Evolutionary conservation across 2,329 filamentous ascomycete species (phyloP).

Genomic region (Dendrostoma leiphaemia): DNA sequence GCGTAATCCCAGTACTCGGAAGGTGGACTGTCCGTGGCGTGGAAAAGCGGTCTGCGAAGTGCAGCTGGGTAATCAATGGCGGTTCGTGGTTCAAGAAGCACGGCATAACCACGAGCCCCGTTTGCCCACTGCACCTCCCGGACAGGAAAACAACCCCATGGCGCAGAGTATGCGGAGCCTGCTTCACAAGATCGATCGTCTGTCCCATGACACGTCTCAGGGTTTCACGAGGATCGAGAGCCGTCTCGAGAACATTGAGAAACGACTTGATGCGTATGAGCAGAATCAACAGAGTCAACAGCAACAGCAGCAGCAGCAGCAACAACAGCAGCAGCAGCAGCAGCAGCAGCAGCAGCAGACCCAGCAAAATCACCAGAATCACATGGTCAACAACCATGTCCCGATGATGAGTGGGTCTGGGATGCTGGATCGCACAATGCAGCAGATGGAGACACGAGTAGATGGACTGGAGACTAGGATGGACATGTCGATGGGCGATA

Average conservation of each 20-base stretch:
- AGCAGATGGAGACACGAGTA: conserved; percentile 35
- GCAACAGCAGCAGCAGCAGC: conserved; percentile 12
- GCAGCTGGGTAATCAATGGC: conserved; percentile 61
- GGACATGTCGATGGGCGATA: conserved; percentile 38
- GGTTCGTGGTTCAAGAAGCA: conserved; percentile 60
- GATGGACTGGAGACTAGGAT: conserved; percentile 37
- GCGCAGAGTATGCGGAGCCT: conserved; percentile 57
- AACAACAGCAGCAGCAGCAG: conserved; percentile 20
- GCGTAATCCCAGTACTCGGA: conserved; percentile 61
- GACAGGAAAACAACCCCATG: conserved; percentile 57
- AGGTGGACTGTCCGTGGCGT: conserved; percentile 62
- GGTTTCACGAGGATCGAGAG: conserved; percentile 50
- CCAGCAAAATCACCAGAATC: conserved; percentile 17
- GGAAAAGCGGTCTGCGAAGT: conserved; percentile 65
- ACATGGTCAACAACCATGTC: conserved; percentile 21
- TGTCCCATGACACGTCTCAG: conserved; percentile 54
- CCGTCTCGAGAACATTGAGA: conserved; percentile 49
- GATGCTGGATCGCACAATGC: conserved; percentile 26
- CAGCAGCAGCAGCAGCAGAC: no score
- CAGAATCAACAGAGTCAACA: conserved; percentile 24
- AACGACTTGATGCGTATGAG: conserved; percentile 52
- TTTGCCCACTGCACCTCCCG: conserved; percentile 50
- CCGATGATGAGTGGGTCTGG: conserved; percentile 21
- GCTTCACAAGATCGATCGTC: conserved; percentile 58
- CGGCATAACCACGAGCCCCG: conserved; percentile 62